Evolutionary conservation across 2,329 filamentous ascomycete genomes (phyloP).

Genomic region (Emergomyces orientalis): DNA sequence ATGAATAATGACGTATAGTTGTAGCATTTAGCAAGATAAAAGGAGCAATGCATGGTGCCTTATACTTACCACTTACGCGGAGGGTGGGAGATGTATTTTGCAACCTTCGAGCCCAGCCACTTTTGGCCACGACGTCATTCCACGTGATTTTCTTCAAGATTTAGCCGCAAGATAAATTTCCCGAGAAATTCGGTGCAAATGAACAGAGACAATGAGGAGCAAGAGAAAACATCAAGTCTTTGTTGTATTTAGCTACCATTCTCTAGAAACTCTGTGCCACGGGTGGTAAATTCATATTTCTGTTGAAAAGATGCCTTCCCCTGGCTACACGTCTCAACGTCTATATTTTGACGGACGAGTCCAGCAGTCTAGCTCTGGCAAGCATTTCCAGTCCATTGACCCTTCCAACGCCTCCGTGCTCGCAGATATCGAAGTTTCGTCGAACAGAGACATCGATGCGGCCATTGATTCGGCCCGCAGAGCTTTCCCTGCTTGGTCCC

Average conservation of each 20-base stretch:
- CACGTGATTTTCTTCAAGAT: constrained; percentile 1
- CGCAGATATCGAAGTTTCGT: constrained; percentile 63
- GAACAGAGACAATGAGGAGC: not conserved
- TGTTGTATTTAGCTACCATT: not conserved
- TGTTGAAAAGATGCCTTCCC: constrained; percentile 21
- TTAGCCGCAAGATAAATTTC: not conserved
- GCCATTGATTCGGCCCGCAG: constrained; percentile 61
- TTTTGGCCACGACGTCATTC: constrained; percentile 1
- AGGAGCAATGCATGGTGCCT: no score
- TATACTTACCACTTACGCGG: no score
- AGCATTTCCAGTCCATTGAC: constrained; percentile 62
- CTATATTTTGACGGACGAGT: constrained; percentile 67
- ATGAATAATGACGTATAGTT: no score
- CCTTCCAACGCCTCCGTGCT: constrained; percentile 61
- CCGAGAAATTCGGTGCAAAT: not conserved
- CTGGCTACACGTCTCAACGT: constrained; percentile 45
- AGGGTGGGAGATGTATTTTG: no score
- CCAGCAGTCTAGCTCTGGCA: constrained; percentile 50
- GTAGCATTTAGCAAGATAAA: not conserved
- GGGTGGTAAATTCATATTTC: not conserved
- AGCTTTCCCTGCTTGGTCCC: constrained; percentile 69
- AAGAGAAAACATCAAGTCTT: not conserved
- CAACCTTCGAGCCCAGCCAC: no score
- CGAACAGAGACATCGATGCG: constrained; percentile 57
- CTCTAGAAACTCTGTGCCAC: not conserved